Percentiles rank a stretch among this genome's conserved stretches.
phyloP scores from a whole-genome alignment of 2,329 filamentous ascomycete genomes.

The Ascochyta rabiei region DNA sequence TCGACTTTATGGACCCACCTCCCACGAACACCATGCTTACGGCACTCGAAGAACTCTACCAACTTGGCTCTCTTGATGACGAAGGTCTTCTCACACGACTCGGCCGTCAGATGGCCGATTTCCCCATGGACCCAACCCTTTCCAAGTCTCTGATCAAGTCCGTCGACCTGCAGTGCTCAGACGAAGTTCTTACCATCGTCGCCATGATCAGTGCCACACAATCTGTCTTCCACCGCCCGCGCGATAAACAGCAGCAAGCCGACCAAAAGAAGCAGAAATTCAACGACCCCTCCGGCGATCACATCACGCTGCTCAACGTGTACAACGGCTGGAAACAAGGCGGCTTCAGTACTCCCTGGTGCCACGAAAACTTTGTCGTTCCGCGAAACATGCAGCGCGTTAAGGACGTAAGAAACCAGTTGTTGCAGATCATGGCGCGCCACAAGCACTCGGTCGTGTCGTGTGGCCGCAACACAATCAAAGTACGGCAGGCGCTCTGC shows the following conservation, averaged over 20 bases:
- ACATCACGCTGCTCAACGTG: conserved; percentile 92
- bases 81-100: conserved; percentile 91
- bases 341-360: conserved; percentile 86
- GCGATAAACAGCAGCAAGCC: conserved; percentile 94
- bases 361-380: conserved; percentile 97
- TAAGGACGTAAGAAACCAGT: conserved; percentile 89
- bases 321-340: conserved; percentile 96
- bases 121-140: conserved; percentile 93
- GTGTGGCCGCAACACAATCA: conserved; percentile 85
- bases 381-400: conserved; percentile 86
- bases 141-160: conserved; percentile 90
- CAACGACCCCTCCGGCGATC: conserved; percentile 92
- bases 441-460: conserved; percentile 83
- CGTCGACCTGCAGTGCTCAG: conserved; percentile 85
- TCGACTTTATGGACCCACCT: conserved; percentile 98
- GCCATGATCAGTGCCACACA: conserved; percentile 71
- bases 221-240: conserved; percentile 90
- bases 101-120: conserved; percentile 97
- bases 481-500: conserved; percentile 87
- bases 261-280: conserved; percentile 99
- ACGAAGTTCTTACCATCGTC: conserved; percentile 93
- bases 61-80: conserved; percentile 88
- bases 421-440: conserved; percentile 91
- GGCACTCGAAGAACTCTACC: conserved; percentile 92
- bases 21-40: conserved; percentile 98